Conservation (phyloP, 768 basidiomycete genomes). For the Favolaschia claudopus region DNA sequence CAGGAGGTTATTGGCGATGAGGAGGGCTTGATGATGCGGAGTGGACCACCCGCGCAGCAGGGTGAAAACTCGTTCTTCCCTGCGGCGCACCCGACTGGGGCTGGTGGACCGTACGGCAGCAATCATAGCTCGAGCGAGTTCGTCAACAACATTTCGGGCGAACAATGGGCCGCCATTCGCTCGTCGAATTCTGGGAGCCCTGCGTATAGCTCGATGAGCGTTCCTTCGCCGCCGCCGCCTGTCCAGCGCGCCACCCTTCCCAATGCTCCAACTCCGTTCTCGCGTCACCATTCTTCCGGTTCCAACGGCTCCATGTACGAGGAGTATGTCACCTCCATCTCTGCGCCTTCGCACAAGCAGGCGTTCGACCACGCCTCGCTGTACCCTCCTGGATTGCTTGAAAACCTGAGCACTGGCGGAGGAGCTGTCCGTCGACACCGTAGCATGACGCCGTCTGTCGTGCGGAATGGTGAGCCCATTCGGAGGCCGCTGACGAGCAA, state of each 20-base stretch:
- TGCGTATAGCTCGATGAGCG: conserved; percentile 48
- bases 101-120: conserved; percentile 29
- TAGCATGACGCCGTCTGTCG: conserved; percentile 77
- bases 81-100: conserved; percentile 15
- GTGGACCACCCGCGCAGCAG: conserved; percentile 29
- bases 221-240: conserved; percentile 47
- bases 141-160: conserved; percentile 33
- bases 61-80: conserved; percentile 25
- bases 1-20: conserved; percentile 65
- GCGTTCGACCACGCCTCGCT: conserved; percentile 66
- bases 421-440: conserved; percentile 63
- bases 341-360: conserved; percentile 75
- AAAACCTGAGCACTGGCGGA: conserved; percentile 30
- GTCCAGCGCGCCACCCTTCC: conserved; percentile 26
- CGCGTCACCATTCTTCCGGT: conserved; percentile 36
- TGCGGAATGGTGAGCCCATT: conserved; percentile 58
- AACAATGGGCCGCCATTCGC: conserved; percentile 46
- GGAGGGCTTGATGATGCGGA: conserved; percentile 57
- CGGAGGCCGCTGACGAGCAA: conserved; percentile 57
- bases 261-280: conserved; percentile 1
- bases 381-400: conserved; percentile 54
- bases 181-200: conserved; percentile 45
- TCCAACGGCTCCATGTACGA: conserved; percentile 42
- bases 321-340: conserved; percentile 58
- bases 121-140: conserved; percentile 33